Evolutionary conservation across 164 flowering plant species (phyloP).

Genomic region (Magnolia kwangsiensis): DNA sequence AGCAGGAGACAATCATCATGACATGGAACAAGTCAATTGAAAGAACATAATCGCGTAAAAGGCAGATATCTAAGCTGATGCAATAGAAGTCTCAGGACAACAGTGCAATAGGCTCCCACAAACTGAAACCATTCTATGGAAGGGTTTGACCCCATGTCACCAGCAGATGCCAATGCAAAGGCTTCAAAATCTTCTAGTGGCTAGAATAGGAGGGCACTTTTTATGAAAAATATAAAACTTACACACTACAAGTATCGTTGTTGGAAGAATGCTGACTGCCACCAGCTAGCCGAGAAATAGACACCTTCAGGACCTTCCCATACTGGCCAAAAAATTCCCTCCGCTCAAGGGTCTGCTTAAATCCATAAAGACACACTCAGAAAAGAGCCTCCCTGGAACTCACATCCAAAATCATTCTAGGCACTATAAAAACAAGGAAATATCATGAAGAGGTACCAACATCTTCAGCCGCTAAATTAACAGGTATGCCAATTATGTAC

Average conservation of each 20-base stretch:
- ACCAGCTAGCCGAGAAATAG: conserved; percentile 83
- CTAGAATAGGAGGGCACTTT: no score
- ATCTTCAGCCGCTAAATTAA: conserved; percentile 87
- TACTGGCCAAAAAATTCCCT: conserved; percentile 93
- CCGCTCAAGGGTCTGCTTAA: conserved; percentile 77
- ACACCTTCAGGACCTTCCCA: conserved; percentile 92
- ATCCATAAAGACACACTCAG: conserved; percentile 2
- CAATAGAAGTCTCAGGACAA: background rate
- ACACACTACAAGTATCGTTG: conserved; percentile 89
- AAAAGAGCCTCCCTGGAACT: background rate
- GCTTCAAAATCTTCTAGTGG: no score
- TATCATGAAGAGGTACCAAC: conserved; percentile 29
- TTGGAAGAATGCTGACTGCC: conserved; percentile 84
- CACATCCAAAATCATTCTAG: background rate
- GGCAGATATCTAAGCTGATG: background rate
- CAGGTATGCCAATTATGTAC: conserved; percentile 88
- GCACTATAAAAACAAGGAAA: background rate
- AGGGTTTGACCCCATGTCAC: no score
- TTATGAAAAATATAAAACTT: conserved; percentile 31
- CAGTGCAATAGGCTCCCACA: background rate
- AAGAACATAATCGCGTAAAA: no score
- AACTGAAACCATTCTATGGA: no score
- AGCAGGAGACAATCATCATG: no score
- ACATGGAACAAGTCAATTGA: no score
- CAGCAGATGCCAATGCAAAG: no score